Conservation (phyloP, 2,329 filamentous ascomycete species). For the Claviceps maximensis region DNA sequence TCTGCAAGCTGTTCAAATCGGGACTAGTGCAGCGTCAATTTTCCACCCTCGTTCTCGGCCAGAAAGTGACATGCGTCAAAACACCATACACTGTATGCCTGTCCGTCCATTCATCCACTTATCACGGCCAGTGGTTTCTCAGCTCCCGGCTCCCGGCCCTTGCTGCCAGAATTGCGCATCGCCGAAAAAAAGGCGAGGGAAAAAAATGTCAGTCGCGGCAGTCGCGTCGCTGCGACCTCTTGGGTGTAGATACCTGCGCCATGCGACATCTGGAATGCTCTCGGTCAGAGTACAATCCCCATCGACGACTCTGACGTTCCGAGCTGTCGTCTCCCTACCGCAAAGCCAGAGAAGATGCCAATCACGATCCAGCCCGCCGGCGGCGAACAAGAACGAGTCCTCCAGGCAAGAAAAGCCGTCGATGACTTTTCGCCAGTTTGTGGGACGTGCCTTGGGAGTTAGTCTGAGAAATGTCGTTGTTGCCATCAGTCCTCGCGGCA, state of each 20-base stretch:
- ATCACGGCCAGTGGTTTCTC: not conserved
- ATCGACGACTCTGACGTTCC: slow-evolving; percentile 15
- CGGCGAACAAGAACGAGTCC: slow-evolving; percentile 5
- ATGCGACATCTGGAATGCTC: slow-evolving; percentile 17
- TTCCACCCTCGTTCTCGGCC: not conserved
- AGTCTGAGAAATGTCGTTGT: slow-evolving; percentile 22
- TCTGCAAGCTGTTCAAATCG: slow-evolving; percentile 8
- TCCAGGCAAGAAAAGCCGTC: slow-evolving; percentile 13
- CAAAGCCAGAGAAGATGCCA: slow-evolving; percentile 16
- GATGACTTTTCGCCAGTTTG: slow-evolving; percentile 20
- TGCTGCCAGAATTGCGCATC: not conserved
- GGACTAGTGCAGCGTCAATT: slow-evolving; percentile 4
- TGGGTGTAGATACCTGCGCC: slow-evolving; percentile 16
- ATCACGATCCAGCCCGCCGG: slow-evolving; percentile 15
- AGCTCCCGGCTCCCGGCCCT: not conserved
- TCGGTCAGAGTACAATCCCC: slow-evolving; percentile 20
- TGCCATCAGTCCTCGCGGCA: slow-evolving; percentile 22
- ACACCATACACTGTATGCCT: no score
- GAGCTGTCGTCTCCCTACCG: slow-evolving; percentile 17
- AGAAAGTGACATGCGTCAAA: not conserved
- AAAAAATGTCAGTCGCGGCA: slow-evolving; percentile 21
- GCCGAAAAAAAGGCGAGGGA: not conserved
- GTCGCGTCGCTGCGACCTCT: slow-evolving; percentile 22
- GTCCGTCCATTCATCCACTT: no score
- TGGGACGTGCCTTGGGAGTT: slow-evolving; percentile 17